Evolutionary conservation across 2,329 filamentous ascomycete species (phyloP), one percentile per base, ranked within the genome.

Genomic region (Colletotrichum orbiculare): DNA sequence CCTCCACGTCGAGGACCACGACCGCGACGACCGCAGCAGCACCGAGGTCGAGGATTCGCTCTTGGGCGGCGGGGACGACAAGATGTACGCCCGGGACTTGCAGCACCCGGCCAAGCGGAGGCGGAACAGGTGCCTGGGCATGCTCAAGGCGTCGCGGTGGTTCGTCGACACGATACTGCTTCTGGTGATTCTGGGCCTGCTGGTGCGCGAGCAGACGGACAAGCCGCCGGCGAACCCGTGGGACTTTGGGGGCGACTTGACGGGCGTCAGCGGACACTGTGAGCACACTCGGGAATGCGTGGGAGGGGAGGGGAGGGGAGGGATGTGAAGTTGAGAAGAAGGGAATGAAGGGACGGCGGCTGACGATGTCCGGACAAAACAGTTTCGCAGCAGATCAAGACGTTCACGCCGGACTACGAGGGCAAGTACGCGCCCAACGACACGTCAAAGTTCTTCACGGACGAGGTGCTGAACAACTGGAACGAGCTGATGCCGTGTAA

Each of bases 311-410:
- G 2, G n/a, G n/a, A n/a, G 1, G 17, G 17, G 17, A 17, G 17
- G 17, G 17, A 17, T 17, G 17, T 17, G 17, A 17, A 17, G 17
- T 17, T 17, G 11, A 11, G 7, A 9, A 43, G 9, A 35, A 13
- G 15, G 34, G 12, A 6, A 33, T 12, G 13, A n/a, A n/a, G 11
- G 8, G 10, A 39, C 9, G 41, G 17, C 10, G 41, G 34, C 38
- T 60, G 45, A 54, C 42, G 25, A 13, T 8, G 13, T 12, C 13
- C n/a, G 12, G 2, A 1, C 6, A 7, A 7, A 12, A 35, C 34
- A 78, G 76, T 81, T 59, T 72, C 76, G 3, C 77, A 80, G 46
- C 76, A 80, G 56, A 75, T 81, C 64, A 77, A 72, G 48, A 73
- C 71, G 0, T 81, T 81, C 65, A 67, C 69, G 9, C 5, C 77